Evolutionary conservation across 2,329 filamentous ascomycete genomes (phyloP).

Genomic region (Cordyceps javanica): DNA sequence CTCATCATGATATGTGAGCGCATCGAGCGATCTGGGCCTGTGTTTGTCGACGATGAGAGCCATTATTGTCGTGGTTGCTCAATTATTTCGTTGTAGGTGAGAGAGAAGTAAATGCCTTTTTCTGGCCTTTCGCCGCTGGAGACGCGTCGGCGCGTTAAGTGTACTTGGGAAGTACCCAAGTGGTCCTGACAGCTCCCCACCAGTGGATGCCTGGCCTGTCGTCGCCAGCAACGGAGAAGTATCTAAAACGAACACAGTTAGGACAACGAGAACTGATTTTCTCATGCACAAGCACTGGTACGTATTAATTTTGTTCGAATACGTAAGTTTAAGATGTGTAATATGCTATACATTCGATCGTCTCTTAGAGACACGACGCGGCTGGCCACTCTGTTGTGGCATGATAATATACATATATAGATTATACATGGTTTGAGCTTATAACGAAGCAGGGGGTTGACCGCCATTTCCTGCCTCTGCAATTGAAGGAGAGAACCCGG

Average conservation of each 20-base stretch:
- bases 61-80: conserved; percentile 37
- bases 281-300: too few relatives aligned
- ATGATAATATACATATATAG: conserved; percentile 12
- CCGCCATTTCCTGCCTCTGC: conserved; percentile 28
- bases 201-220: not conserved
- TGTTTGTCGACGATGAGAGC: conserved; percentile 68
- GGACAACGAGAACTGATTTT: not conserved
- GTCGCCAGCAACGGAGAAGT: not conserved
- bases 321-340: not conserved
- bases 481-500: conserved; percentile 21
- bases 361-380: not conserved
- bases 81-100: conserved; percentile 10
- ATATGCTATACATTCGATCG: conserved; percentile 1
- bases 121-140: conserved; percentile 16
- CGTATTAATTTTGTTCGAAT: not conserved
- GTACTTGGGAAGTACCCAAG: not conserved
- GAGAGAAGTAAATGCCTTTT: conserved; percentile 19
- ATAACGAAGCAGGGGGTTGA: conserved; percentile 27
- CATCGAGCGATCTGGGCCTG: conserved; percentile 66
- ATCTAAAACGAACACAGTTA: too few relatives aligned
- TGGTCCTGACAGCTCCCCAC: conserved; percentile 6
- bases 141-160: conserved; percentile 20
- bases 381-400: not conserved
- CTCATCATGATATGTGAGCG: conserved; percentile 80
- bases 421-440: conserved; percentile 17